These are phyloP conservation scores for Blastobotrys serpentis DNA, from an alignment of 1,139 yeast genomes.

Conservation along the genomic window DNA sequence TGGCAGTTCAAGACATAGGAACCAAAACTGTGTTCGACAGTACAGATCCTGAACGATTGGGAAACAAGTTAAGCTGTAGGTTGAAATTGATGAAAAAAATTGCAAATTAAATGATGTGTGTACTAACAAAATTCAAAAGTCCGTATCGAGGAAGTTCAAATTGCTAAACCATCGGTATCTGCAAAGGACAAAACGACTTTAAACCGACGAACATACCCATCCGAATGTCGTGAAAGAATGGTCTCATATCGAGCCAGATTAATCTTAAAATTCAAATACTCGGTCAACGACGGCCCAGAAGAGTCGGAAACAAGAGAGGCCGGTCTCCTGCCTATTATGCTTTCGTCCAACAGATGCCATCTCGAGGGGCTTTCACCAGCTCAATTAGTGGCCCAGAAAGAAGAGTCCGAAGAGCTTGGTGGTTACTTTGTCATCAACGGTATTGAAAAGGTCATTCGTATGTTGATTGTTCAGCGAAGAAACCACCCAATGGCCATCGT, in stretches of 20 bases:
- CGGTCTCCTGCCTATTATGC: slow-evolving; percentile 90
- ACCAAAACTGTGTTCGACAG: slow-evolving; percentile 80
- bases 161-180: slow-evolving; percentile 78
- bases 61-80: slow-evolving; percentile 64
- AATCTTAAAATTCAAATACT: slow-evolving; percentile 76
- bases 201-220: slow-evolving; percentile 80
- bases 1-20: slow-evolving; percentile 89
- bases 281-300: slow-evolving; percentile 80
- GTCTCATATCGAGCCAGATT: slow-evolving; percentile 48
- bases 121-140: slow-evolving; percentile 37
- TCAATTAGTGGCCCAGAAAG: slow-evolving; percentile 73
- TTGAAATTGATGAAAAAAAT: slow-evolving; percentile 8
- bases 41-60: slow-evolving; percentile 63
- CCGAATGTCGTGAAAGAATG: slow-evolving; percentile 85
- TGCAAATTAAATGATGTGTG: no score
- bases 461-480: slow-evolving; percentile 96
- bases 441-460: slow-evolving; percentile 91
- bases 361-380: slow-evolving; percentile 78
- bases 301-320: slow-evolving; percentile 80
- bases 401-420: slow-evolving; percentile 94
- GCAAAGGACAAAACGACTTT: slow-evolving; percentile 73
- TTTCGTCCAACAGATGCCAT: slow-evolving; percentile 87
- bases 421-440: slow-evolving; percentile 97
- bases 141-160: slow-evolving; percentile 81
- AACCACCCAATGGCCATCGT: slow-evolving; percentile 97